phyloP scores from a whole-genome alignment of 306 rosid species.

The Ziziphus jujuba region DNA sequence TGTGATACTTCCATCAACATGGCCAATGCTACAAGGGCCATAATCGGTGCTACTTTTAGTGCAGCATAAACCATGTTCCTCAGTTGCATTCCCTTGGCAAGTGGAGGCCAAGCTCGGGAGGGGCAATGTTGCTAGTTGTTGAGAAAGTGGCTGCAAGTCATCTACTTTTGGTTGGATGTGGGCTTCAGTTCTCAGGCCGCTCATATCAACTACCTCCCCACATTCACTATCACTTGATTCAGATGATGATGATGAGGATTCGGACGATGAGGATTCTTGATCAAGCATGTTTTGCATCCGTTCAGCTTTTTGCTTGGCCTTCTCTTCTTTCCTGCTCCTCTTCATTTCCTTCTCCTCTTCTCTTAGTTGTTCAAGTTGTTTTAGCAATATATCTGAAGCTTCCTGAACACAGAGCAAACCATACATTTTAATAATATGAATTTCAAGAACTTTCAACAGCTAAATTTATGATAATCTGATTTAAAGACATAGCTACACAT shows the following conservation, averaged over 20 bases:
- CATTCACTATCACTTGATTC: conserved; percentile 75
- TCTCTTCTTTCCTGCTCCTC: conserved; percentile 55
- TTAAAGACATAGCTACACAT: background rate
- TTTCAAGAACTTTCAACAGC: background rate
- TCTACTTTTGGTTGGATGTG: conserved; percentile 23
- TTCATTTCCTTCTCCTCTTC: conserved; percentile 62
- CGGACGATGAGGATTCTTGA: conserved; percentile 45
- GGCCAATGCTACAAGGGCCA: conserved; percentile 15
- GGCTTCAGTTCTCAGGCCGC: conserved; percentile 25
- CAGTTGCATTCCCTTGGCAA: conserved; percentile 6
- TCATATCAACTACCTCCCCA: conserved; percentile 45
- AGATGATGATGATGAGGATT: conserved; percentile 55
- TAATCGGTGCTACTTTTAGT: conserved; percentile 24
- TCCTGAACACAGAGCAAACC: conserved; percentile 33
- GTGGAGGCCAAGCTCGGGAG: conserved; percentile 11
- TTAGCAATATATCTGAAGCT: conserved; percentile 45
- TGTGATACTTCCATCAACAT: conserved; percentile 11
- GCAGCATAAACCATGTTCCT: conserved; percentile 8
- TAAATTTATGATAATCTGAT: background rate
- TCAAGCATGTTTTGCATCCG: conserved; percentile 33
- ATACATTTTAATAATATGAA: background rate
- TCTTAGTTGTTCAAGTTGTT: conserved; percentile 50
- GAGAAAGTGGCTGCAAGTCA: conserved; percentile 10
- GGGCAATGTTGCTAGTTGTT: conserved; percentile 16
- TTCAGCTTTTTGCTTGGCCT: conserved; percentile 47